Conservation (phyloP, 2,329 filamentous ascomycete species). For the Aureobasidium sp. region DNA sequence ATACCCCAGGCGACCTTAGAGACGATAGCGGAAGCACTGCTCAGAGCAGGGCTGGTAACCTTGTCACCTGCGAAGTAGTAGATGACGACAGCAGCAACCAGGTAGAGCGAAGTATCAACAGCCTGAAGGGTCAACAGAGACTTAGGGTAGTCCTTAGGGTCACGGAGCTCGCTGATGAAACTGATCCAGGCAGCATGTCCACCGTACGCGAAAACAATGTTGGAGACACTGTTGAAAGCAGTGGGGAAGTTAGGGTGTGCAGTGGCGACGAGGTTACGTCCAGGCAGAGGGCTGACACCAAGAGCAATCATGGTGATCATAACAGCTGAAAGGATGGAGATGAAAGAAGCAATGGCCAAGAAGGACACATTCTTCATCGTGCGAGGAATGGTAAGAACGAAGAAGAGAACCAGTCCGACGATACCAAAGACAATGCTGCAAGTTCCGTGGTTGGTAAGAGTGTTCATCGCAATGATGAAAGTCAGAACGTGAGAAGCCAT, state of each 20-base stretch:
- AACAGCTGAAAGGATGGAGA: constrained; percentile 56
- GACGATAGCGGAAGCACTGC: constrained; percentile 49
- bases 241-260: constrained; percentile 38
- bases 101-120: constrained; percentile 55
- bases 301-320: constrained; percentile 61
- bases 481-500: constrained; percentile 64
- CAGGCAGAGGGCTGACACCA: constrained; percentile 40
- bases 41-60: constrained; percentile 58
- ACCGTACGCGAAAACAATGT: constrained; percentile 62
- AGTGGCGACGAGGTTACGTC: constrained; percentile 33
- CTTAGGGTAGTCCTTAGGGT: constrained; percentile 55
- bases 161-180: constrained; percentile 58
- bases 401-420: constrained; percentile 51
- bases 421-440: constrained; percentile 61
- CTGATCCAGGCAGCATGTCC: constrained; percentile 62
- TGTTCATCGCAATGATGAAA: constrained; percentile 62
- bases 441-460: constrained; percentile 53
- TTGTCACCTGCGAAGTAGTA: constrained; percentile 56
- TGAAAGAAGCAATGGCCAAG: constrained; percentile 54
- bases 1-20: constrained; percentile 61
- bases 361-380: constrained; percentile 57
- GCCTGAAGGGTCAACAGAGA: constrained; percentile 56
- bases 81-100: constrained; percentile 58
- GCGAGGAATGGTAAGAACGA: constrained; percentile 52
- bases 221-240: constrained; percentile 56